phyloP scores from a whole-genome alignment of 2,329 filamentous ascomycete species.

The Ophiostoma australiae region DNA sequence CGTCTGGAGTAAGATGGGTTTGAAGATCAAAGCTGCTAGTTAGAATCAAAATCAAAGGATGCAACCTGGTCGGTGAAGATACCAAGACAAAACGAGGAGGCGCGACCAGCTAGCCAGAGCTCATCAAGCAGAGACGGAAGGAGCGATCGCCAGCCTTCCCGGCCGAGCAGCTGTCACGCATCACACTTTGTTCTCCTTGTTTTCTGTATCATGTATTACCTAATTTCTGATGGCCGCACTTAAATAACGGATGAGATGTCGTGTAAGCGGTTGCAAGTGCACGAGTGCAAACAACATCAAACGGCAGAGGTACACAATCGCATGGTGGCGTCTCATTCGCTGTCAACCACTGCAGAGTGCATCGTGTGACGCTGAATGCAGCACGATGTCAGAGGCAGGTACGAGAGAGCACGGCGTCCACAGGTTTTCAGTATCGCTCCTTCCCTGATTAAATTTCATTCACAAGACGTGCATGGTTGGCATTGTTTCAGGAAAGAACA shows the following conservation, averaged over 20 bases:
- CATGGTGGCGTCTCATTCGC: neutral
- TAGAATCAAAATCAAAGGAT: neutral
- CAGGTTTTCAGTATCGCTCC: neutral
- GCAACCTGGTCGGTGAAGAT: neutral
- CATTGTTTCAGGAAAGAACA: slow-evolving; percentile 6
- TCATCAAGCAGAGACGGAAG: neutral
- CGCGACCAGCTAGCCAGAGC: neutral
- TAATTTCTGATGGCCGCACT: neutral
- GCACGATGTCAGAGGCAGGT: slow-evolving; percentile 10
- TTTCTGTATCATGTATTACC: no score
- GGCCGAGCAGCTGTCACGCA: neutral
- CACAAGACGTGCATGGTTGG: neutral
- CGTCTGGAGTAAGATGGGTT: neutral
- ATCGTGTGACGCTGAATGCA: neutral
- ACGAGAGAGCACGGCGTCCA: neutral
- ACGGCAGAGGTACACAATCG: neutral
- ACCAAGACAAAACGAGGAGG: neutral
- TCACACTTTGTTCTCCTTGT: neutral
- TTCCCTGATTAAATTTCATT: neutral
- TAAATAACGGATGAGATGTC: neutral
- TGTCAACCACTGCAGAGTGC: neutral
- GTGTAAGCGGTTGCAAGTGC: neutral
- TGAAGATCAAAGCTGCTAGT: no score
- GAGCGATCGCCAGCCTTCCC: slow-evolving; percentile 2
- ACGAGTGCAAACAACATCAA: neutral